These are phyloP conservation scores for Trichocomaceae sp. DNA, from an alignment of 2,329 filamentous ascomycete species.

Conservation along the genomic window DNA sequence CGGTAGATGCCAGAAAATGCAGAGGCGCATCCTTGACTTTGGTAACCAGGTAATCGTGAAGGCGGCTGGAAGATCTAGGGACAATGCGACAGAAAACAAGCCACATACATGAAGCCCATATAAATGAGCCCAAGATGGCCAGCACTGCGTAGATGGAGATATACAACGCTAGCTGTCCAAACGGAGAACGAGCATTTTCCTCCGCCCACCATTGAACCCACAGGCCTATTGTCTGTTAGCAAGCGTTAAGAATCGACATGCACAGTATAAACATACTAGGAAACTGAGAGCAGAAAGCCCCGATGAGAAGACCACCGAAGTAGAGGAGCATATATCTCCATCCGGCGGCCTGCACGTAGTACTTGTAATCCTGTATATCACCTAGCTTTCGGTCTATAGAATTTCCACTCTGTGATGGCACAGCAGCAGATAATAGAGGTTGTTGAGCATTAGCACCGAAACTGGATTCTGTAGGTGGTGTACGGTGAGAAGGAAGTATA, in stretches of 20 bases:
- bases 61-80: not conserved
- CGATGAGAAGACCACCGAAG: constrained; percentile 29
- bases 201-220: constrained; percentile 12
- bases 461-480: not conserved
- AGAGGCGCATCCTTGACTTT: constrained; percentile 41
- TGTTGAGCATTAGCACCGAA: not conserved
- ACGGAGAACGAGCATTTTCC: constrained; percentile 1
- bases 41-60: constrained; percentile 44
- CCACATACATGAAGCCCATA: constrained; percentile 10
- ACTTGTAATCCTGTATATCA: constrained; percentile 1
- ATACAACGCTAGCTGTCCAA: not conserved
- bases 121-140: not conserved
- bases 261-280: constrained; percentile 23
- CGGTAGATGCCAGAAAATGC: constrained; percentile 36
- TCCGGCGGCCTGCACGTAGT: constrained; percentile 28
- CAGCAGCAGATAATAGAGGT: too few species aligned
- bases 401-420: not conserved
- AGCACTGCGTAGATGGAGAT: constrained; percentile 1
- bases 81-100: constrained; percentile 8
- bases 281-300: constrained; percentile 36
- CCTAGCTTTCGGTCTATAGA: not conserved
- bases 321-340: constrained; percentile 29
- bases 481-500: not conserved
- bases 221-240: not conserved
- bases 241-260: not conserved